Evolutionary conservation across 768 basidiomycete species (phyloP).

Genomic region (Lactarius deliciosus): DNA sequence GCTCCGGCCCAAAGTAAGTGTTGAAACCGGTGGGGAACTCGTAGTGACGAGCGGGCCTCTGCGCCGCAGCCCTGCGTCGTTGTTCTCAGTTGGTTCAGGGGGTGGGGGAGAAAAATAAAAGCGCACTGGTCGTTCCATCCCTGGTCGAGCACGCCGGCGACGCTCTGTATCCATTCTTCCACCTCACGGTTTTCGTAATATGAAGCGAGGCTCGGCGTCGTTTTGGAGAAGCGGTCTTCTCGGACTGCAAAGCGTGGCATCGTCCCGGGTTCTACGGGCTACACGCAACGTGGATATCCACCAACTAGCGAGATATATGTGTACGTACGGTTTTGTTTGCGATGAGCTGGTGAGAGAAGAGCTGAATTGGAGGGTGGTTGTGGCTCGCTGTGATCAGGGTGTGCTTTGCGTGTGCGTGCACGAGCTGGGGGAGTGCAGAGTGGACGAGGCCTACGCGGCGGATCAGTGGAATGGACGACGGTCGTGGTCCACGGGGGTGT

Average conservation of each 20-base stretch:
- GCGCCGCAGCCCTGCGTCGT: constrained; percentile 52
- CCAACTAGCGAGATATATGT: constrained; percentile 5
- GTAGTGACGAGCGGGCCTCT: constrained; percentile 65
- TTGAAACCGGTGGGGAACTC: constrained; percentile 97
- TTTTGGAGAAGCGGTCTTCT: constrained; percentile 67
- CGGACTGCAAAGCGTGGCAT: constrained; percentile 69
- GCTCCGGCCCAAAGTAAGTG: constrained; percentile 75
- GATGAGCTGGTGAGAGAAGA: constrained; percentile 87
- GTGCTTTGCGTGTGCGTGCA: constrained; percentile 77
- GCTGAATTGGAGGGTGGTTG: constrained; percentile 58
- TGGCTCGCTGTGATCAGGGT: constrained; percentile 52
- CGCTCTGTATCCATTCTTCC: constrained; percentile 91
- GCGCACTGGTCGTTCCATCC: constrained; percentile 88
- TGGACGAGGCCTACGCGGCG: constrained; percentile 67
- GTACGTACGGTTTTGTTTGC: constrained; percentile 63
- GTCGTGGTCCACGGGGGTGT: constrained; percentile 10
- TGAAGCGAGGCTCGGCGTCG: constrained; percentile 76
- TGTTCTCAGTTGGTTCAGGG: neutral
- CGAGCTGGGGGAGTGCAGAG: constrained; percentile 74
- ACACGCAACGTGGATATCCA: neutral
- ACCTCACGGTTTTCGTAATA: constrained; percentile 84
- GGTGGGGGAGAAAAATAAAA: neutral
- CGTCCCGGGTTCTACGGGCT: constrained; percentile 73
- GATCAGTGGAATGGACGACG: neutral
- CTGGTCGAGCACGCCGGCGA: constrained; percentile 81